These are phyloP conservation scores for Aspergillaceae sp. DNA, from an alignment of 2,329 filamentous ascomycete species.

Conservation along the genomic window DNA sequence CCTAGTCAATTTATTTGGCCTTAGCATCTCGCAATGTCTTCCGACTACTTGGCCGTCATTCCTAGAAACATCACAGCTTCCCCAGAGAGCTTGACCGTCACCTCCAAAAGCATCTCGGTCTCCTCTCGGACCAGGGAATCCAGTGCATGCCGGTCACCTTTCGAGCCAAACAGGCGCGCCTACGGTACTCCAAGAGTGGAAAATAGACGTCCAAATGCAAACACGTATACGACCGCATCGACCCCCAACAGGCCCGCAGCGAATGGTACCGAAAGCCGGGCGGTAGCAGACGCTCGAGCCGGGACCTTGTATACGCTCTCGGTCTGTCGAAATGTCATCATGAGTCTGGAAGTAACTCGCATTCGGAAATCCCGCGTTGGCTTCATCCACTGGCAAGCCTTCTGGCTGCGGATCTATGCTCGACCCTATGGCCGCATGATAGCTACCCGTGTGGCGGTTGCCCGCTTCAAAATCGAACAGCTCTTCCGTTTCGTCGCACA, in stretches of 20 bases:
- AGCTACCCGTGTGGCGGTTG: constrained; percentile 7
- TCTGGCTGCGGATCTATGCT: constrained; percentile 22
- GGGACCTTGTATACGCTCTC: constrained; percentile 17
- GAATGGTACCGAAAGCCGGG: background rate
- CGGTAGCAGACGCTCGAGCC: constrained; percentile 6
- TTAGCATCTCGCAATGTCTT: too few species aligned
- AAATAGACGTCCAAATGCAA: too few species aligned
- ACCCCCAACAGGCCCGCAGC: constrained; percentile 5
- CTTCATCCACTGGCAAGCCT: constrained; percentile 18
- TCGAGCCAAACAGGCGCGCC: too few species aligned
- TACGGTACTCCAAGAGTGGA: too few species aligned
- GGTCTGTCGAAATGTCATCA: constrained; percentile 19
- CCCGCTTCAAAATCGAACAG: constrained; percentile 15
- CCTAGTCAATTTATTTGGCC: too few species aligned
- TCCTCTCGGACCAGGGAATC: too few species aligned
- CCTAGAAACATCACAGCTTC: too few species aligned
- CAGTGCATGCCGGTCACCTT: too few species aligned
- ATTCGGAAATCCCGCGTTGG: constrained; percentile 23
- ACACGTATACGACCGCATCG: background rate
- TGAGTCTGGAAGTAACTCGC: constrained; percentile 20
- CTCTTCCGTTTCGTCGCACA: constrained; percentile 18
- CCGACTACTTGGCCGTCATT: too few species aligned
- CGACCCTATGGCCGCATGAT: constrained; percentile 11
- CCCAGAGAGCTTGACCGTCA: too few species aligned
- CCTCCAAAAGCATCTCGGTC: too few species aligned